Conservation (phyloP, 2,329 filamentous ascomycete genomes). For the Colletotrichum sansevieriae region DNA sequence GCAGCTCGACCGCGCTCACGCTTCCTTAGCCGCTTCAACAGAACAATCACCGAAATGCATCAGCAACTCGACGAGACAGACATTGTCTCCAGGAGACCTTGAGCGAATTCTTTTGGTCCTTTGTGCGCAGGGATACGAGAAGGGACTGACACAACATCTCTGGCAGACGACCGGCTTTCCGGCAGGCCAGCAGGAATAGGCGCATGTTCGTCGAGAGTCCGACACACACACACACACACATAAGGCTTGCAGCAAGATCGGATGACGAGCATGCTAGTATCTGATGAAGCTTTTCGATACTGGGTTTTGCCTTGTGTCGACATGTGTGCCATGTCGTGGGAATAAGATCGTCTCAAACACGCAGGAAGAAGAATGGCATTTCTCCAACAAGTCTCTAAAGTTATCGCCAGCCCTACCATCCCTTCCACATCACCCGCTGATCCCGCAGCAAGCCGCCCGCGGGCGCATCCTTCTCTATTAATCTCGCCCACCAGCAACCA, state of each 20-base stretch:
- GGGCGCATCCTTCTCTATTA: background rate
- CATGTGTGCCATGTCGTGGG: background rate
- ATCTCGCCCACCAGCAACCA: background rate
- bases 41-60: conserved; percentile 5
- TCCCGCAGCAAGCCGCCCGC: conserved; percentile 23
- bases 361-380: background rate
- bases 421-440: conserved; percentile 9
- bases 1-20: conserved; percentile 5
- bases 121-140: conserved; percentile 7
- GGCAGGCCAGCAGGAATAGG: no score
- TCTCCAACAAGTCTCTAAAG: conserved; percentile 10
- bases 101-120: background rate
- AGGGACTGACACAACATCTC: conserved; percentile 1
- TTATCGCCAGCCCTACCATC: conserved; percentile 13
- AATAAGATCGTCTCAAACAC: conserved; percentile 1
- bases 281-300: conserved; percentile 13
- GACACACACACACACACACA: background rate
- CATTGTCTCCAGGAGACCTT: conserved; percentile 24
- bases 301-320: background rate
- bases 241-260: background rate
- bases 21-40: conserved; percentile 22
- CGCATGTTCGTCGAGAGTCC: background rate
- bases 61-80: conserved; percentile 15
- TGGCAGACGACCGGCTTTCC: no score
- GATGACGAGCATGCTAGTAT: background rate